Base-by-base conservation (phyloP, 495 filamentous ascomycete genomes). In the Hyaloscypha variabilis region DNA sequence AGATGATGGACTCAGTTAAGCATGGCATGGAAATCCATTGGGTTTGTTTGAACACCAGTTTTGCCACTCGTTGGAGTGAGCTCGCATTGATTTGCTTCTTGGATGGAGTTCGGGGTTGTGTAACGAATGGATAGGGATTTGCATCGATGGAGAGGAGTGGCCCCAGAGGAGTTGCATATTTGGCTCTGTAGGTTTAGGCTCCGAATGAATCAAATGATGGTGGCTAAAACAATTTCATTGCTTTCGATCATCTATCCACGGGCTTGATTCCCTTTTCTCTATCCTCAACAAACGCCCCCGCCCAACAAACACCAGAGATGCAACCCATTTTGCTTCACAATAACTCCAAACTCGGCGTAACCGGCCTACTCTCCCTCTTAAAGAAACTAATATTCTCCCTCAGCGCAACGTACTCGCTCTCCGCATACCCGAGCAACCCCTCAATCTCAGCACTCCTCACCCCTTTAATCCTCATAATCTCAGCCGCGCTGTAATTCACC, bases 361-460 rank as follows among this genome's bases (percentile, higher is more conserved):
- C 75, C 34, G 75, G 72, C 42, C 80, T 71, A 68, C 77, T 82
- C 13, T 57, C 62, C 58, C 68, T 75, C 59, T 51, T 62, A 30
- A 92, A 89, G 64, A 96, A 89, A 21, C 92, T 91, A 46, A 97
- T 90, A 70, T 94, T 96, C 76, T 96, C 92, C 63, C 93, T 82
- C 69, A 93, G 79, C 8, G 94, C 94, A 51, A 99, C 91, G 81
- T 98, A 97, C 76, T 97, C 93, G 64, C 90, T 93, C 71, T 97
- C 94, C 30, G 93, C 89, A 80, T 97, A 99, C 4, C 95, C 95
- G 39, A 99, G 73, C 30, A 94, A 68, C 0, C 82, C 78, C 51
- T 87, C 82, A 64, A 99, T 97, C 72, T 95, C 89, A 1, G 79
- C 84, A 72, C 94, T 97, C 69, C 88, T 85, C 63, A 89, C 82